A percentile compares a stretch with the other conserved stretches of the same genome.
Evolutionary conservation across 352 stramenopile species (phyloP).

Genomic region (Pelagophyceae sp.): DNA sequence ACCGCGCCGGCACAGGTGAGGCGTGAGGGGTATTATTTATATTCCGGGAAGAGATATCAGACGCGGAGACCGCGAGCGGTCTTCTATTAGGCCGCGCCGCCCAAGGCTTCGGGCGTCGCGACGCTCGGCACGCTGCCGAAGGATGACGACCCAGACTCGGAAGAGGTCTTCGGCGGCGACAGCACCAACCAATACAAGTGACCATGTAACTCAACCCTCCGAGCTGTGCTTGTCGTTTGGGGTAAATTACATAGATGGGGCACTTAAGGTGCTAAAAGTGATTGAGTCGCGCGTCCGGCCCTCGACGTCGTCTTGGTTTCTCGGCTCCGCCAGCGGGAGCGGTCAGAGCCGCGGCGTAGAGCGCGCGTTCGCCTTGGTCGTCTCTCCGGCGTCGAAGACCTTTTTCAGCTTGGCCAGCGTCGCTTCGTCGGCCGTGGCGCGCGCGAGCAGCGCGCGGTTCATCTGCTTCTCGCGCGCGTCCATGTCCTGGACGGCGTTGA

Average conservation of each 20-base stretch:
- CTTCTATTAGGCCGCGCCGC: too few species aligned
- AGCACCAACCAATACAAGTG: neutral
- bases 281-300: too few species aligned
- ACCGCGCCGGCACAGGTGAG: neutral
- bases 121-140: neutral
- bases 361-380: neutral
- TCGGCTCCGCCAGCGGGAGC: too few species aligned
- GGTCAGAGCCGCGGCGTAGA: too few species aligned
- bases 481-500: neutral
- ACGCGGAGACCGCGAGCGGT: neutral
- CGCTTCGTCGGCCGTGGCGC: neutral
- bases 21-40: too few species aligned
- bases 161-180: constrained; percentile 4
- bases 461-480: neutral
- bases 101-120: too few species aligned
- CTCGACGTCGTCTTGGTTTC: too few species aligned
- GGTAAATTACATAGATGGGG: too few species aligned
- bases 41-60: too few species aligned
- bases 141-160: neutral
- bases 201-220: neutral
- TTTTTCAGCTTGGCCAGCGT: neutral
- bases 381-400: neutral
- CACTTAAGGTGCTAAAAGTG: too few species aligned
- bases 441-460: neutral
- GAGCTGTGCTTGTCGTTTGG: too few species aligned